These are phyloP conservation scores for Amphirosellinia nigrospora DNA, from an alignment of 495 filamentous ascomycete species.

Conservation along the genomic window DNA sequence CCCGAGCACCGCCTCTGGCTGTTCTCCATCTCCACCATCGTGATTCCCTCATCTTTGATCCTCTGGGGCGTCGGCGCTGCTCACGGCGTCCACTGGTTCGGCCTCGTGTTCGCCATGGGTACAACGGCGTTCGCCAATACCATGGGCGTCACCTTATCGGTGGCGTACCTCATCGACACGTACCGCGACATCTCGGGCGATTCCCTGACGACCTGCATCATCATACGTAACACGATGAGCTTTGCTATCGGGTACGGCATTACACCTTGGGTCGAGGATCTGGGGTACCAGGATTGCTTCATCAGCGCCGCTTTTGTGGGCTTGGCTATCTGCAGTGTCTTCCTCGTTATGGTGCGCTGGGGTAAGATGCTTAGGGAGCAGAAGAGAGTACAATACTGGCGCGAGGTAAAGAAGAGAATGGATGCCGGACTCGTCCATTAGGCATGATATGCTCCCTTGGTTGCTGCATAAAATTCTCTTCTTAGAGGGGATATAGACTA, in stretches of 20 bases:
- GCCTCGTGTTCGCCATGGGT: conserved; percentile 67
- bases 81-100: conserved; percentile 66
- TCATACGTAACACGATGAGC: conserved; percentile 71
- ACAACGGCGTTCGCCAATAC: conserved; percentile 63
- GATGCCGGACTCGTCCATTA: conserved; percentile 48
- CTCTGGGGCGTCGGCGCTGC: conserved; percentile 75
- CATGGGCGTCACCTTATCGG: conserved; percentile 63
- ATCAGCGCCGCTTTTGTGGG: too few species aligned
- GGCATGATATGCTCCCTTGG: conserved; percentile 7
- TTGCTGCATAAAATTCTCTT: too few species aligned
- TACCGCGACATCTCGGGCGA: conserved; percentile 69
- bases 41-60: conserved; percentile 63
- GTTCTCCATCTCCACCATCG: conserved; percentile 58
- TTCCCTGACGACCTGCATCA: conserved; percentile 66
- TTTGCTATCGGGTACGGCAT: conserved; percentile 57
- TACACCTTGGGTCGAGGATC: conserved; percentile 65
- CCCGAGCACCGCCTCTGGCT: conserved; percentile 70
- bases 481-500: too few species aligned
- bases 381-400: conserved; percentile 49
- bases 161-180: conserved; percentile 68
- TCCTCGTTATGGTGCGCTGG: conserved; percentile 62
- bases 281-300: conserved; percentile 70
- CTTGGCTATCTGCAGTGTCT: too few species aligned
- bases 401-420: conserved; percentile 51
- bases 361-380: conserved; percentile 51